Percentiles rank a stretch among this genome's conserved stretches.
Evolutionary conservation across 805 yeast species (phyloP).

Genomic region (Teunomyces pallodes): DNA sequence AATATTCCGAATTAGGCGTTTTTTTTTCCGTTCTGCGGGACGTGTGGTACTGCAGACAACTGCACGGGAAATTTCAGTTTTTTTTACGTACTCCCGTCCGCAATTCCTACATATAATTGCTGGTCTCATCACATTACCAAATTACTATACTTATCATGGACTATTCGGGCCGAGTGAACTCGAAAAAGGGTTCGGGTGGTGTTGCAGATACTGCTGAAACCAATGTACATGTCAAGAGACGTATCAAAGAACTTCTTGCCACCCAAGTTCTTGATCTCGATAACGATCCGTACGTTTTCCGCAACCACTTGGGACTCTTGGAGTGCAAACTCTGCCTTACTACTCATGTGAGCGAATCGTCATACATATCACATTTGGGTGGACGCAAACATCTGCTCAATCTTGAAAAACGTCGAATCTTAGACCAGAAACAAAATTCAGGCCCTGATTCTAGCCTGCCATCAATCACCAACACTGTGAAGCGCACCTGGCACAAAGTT

Average conservation of each 20-base stretch:
- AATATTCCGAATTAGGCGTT: conserved; percentile 2
- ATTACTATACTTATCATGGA: conserved; percentile 53
- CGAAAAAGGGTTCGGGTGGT: conserved; percentile 90
- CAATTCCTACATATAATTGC: neutral
- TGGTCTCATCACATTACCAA: neutral
- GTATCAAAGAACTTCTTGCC: conserved; percentile 62
- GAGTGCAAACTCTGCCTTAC: conserved; percentile 88
- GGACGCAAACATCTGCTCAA: conserved; percentile 81
- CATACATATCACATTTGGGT: conserved; percentile 79
- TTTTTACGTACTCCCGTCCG: neutral
- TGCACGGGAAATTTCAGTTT: neutral
- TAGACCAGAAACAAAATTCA: conserved; percentile 17
- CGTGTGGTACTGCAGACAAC: conserved; percentile 1
- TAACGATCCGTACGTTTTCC: conserved; percentile 79
- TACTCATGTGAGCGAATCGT: conserved; percentile 73
- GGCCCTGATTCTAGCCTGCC: conserved; percentile 10
- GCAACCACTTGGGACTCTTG: conserved; percentile 76
- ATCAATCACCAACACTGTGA: conserved; percentile 38
- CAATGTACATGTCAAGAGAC: conserved; percentile 63
- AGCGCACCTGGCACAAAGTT: conserved; percentile 53
- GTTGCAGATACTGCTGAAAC: conserved; percentile 72
- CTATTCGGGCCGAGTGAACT: conserved; percentile 84
- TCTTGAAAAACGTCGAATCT: conserved; percentile 54
- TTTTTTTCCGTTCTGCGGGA: neutral
- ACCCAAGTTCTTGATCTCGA: conserved; percentile 50